Conservation (phyloP, 2,329 filamentous ascomycete species). For the Calonectria honghensis region DNA sequence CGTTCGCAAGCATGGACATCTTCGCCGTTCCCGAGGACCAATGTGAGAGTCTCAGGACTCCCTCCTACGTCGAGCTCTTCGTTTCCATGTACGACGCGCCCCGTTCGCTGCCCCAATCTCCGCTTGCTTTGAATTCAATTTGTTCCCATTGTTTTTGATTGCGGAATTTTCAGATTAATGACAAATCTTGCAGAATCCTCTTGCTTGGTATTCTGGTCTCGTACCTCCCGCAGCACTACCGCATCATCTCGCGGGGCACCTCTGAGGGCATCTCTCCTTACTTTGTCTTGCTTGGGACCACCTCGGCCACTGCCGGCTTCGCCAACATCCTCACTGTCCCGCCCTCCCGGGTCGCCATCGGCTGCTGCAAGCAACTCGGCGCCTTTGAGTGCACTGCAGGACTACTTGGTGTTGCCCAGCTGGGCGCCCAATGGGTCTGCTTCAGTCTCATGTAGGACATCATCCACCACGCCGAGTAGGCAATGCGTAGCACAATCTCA, state of each 20-base stretch:
- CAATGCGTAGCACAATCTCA: background rate
- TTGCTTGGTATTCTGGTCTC: constrained; percentile 92
- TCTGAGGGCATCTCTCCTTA: constrained; percentile 97
- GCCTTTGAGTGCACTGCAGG: constrained; percentile 90
- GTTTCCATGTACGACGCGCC: constrained; percentile 70
- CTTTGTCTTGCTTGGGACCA: constrained; percentile 94
- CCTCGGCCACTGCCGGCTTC: constrained; percentile 90
- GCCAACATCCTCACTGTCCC: constrained; percentile 94
- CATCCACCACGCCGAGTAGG: background rate
- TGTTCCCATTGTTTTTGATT: background rate
- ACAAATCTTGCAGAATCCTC: constrained; percentile 74
- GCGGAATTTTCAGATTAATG: constrained; percentile 34
- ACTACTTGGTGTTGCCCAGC: constrained; percentile 90
- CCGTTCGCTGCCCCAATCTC: background rate
- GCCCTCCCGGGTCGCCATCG: constrained; percentile 87
- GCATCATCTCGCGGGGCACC: constrained; percentile 89
- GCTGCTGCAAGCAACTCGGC: constrained; percentile 89
- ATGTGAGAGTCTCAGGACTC: constrained; percentile 72
- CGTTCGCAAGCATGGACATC: constrained; percentile 52
- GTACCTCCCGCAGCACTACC: constrained; percentile 95
- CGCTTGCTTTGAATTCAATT: background rate
- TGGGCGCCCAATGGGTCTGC: constrained; percentile 93
- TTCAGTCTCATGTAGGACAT: constrained; percentile 89
- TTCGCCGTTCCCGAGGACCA: constrained; percentile 51
- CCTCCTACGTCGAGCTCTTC: constrained; percentile 73